These are phyloP conservation scores for Musa schizocarpa DNA, from an alignment of 176 grass and related monocot species.

Conservation along the genomic window DNA sequence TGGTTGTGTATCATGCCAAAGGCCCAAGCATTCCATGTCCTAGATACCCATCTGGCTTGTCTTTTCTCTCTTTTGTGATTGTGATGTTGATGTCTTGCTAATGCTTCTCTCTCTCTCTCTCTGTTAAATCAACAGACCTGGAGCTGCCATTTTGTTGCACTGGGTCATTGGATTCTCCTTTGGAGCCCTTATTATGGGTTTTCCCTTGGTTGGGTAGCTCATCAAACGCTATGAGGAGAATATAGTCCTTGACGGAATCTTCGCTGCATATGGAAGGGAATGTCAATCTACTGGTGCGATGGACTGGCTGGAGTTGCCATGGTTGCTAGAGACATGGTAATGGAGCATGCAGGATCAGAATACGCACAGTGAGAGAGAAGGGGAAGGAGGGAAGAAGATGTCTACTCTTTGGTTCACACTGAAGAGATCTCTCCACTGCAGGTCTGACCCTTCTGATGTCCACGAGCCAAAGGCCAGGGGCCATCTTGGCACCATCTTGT, in stretches of 20 bases:
- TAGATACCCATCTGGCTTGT: background rate
- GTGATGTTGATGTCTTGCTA: background rate
- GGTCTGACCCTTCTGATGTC: constrained; percentile 43
- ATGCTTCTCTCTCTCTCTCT: background rate
- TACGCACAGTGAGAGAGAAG: background rate
- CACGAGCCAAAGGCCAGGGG: constrained; percentile 24
- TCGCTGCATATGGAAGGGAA: background rate
- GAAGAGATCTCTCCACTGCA: constrained; percentile 62
- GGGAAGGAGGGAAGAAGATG: constrained; percentile 18
- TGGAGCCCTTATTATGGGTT: background rate
- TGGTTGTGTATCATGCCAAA: background rate
- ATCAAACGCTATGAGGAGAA: background rate
- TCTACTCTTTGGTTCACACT: constrained; percentile 55
- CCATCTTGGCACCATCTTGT: constrained; percentile 22
- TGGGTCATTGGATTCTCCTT: constrained; percentile 3
- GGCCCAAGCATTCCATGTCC: background rate
- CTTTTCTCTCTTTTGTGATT: background rate
- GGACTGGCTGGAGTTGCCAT: background rate
- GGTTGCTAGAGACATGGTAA: background rate
- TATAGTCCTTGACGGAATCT: background rate
- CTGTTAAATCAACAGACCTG: background rate
- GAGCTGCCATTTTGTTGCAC: background rate
- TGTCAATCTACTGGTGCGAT: no score
- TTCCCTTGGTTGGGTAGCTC: no score
- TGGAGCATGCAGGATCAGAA: background rate